Conservation (phyloP, 23 red algal species). For the Chondrus crispus region DNA sequence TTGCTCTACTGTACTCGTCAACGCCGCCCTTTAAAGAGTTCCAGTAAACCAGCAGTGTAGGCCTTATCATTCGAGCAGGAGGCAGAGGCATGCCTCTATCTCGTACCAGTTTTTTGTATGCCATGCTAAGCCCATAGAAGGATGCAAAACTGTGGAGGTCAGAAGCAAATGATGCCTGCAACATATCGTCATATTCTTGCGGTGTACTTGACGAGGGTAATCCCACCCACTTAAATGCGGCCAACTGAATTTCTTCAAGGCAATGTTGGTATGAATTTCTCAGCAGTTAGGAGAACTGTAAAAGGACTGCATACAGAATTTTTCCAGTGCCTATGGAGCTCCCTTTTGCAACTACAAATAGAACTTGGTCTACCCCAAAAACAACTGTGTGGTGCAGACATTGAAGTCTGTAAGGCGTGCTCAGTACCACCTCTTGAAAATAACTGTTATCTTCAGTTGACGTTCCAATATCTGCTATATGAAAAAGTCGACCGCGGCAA, state of each 20-base stretch:
- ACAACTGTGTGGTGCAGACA: background rate
- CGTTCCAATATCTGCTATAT: background rate
- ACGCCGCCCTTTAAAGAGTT: background rate
- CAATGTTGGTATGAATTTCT: background rate
- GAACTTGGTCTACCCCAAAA: background rate
- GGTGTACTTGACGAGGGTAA: background rate
- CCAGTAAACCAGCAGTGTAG: background rate
- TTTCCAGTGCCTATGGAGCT: background rate
- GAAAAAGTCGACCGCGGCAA: background rate
- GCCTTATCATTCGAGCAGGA: slow-evolving; percentile 1
- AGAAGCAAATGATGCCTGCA: background rate
- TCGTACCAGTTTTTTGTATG: background rate
- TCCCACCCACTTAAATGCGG: slow-evolving; percentile 17
- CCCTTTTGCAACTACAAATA: background rate
- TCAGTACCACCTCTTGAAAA: background rate
- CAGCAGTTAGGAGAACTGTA: background rate
- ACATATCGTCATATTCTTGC: background rate
- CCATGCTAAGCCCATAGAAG: background rate
- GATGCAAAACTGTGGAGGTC: background rate
- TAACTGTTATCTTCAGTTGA: background rate
- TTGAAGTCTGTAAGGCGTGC: background rate
- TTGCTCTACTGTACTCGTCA: slow-evolving; percentile 1
- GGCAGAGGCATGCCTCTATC: background rate
- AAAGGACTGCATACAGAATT: background rate
- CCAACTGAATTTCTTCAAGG: too few species aligned